These are phyloP conservation scores for Hypoxylon rickii DNA, from an alignment of 495 filamentous ascomycete genomes.

Conservation along the genomic window DNA sequence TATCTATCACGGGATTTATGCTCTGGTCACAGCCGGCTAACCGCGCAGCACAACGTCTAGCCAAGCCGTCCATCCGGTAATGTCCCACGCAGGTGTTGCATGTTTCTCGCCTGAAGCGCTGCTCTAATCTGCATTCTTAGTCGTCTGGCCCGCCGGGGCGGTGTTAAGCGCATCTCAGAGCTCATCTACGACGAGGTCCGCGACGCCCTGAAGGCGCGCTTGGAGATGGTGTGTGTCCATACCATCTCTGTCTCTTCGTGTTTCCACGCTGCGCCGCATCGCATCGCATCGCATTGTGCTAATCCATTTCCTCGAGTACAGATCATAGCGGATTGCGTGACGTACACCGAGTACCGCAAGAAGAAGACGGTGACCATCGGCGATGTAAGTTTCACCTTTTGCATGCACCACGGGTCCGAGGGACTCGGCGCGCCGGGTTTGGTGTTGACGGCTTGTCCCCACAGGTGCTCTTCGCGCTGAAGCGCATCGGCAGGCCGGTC, in stretches of 20 bases:
- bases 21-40: conserved; percentile 10
- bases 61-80: conserved; percentile 69
- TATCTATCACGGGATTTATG: background rate
- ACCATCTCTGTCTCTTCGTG: background rate
- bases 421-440: too few relatives aligned
- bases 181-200: conserved; percentile 75
- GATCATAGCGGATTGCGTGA: conserved; percentile 58
- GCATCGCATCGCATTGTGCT: too few relatives aligned
- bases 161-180: conserved; percentile 72
- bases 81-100: too few relatives aligned
- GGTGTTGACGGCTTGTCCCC: too few relatives aligned
- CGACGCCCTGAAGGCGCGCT: conserved; percentile 52
- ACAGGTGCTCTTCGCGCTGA: conserved; percentile 66
- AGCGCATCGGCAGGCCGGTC: conserved; percentile 51
- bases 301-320: conserved; percentile 30
- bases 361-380: conserved; percentile 65
- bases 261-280: too few relatives aligned
- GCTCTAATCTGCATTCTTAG: conserved; percentile 47
- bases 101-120: too few relatives aligned
- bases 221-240: conserved; percentile 56
- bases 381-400: conserved; percentile 56
- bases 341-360: conserved; percentile 55
- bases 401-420: background rate
- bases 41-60: conserved; percentile 41
- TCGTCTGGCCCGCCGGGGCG: conserved; percentile 78